These are phyloP conservation scores for Coemansia sp. DNA, from an alignment of 371 early-diverging fungal species.

Conservation along the genomic window DNA sequence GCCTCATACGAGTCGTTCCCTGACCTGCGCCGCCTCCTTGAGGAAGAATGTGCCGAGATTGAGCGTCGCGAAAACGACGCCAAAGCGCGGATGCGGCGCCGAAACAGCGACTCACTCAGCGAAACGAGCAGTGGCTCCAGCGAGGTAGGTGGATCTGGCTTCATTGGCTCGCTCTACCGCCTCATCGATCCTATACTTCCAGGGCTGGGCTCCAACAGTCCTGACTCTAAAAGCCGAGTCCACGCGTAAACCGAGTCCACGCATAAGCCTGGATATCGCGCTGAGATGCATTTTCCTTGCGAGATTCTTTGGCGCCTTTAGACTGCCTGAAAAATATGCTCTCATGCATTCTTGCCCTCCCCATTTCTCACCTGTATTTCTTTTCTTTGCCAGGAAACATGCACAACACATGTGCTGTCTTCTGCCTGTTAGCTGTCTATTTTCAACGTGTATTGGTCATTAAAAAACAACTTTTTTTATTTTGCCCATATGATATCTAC, in stretches of 20 bases:
- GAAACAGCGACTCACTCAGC: slow-evolving; percentile 44
- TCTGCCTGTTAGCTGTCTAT: too few species aligned
- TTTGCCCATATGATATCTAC: neutral
- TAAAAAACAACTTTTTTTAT: neutral
- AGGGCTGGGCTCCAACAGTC: slow-evolving; percentile 3
- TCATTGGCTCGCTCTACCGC: slow-evolving; percentile 42
- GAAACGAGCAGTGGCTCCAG: slow-evolving; percentile 21
- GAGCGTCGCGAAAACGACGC: slow-evolving; percentile 43
- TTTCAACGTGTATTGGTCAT: too few species aligned
- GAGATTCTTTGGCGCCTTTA: too few species aligned
- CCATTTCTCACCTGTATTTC: too few species aligned
- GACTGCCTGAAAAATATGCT: too few species aligned
- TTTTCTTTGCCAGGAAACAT: too few species aligned
- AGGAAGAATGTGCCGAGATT: slow-evolving; percentile 47
- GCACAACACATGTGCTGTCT: too few species aligned
- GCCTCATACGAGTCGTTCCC: slow-evolving; percentile 46
- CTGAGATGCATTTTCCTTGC: too few species aligned
- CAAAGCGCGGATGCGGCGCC: slow-evolving; percentile 35
- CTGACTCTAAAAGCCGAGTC: slow-evolving; percentile 1
- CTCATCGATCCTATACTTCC: slow-evolving; percentile 35
- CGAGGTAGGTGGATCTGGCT: slow-evolving; percentile 15
- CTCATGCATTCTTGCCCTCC: too few species aligned
- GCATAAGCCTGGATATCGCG: neutral
- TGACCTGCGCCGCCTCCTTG: slow-evolving; percentile 43
- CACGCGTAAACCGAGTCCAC: neutral